Base-by-base conservation (phyloP, 495 filamentous ascomycete genomes). In the Saxophila tyrrhenica region DNA sequence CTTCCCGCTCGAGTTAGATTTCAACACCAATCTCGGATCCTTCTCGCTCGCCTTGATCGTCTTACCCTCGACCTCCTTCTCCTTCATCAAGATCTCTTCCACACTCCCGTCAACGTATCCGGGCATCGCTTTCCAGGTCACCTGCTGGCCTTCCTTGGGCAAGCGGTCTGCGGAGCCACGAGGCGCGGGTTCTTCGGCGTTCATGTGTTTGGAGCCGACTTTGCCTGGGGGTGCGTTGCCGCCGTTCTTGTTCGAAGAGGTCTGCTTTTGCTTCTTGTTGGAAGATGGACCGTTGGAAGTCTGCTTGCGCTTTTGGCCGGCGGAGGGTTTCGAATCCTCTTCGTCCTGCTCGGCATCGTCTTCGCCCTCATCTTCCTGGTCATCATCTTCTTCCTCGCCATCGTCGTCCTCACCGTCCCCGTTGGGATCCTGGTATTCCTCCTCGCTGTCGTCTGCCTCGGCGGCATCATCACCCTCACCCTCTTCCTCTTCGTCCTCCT, bases 61-160 rank as follows among this genome's bases (percentile, higher is more conserved):
- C 52, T 69, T 67, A 24, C 64, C 65, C 38, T 64, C 59, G 7
- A 68, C 60, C 23, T 61, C 51, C 59, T 65, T 69, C 38, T 60
- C 51, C 24, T 63, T 59, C 32, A 56, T 60, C 1, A 63, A 52
- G n/a, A 68, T 56, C 48, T 69, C 68, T 2, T 64, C 42, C 0
- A 63, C 67, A 39, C 62, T 62, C 10, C 67, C 68, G 16, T 70
- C 55, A 0, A 69, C 61, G 24, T 59, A 67, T 16, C 68, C 68
- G 1, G 64, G 60, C 39, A 67, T 46, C 11, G 67, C 41, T 25
- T 64, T 64, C 67, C 67, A 68, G 20, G 55, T 52, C 2, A 68
- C 64, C 39, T 56, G 53, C 58, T 68, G 65, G 10, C 65, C 68
- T 32, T 57, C 50, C 51, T 65, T 60, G 2, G 67, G 68, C 1